phyloP scores from a whole-genome alignment of 2,329 filamentous ascomycete species.

The Drechslerella coelobrocha region DNA sequence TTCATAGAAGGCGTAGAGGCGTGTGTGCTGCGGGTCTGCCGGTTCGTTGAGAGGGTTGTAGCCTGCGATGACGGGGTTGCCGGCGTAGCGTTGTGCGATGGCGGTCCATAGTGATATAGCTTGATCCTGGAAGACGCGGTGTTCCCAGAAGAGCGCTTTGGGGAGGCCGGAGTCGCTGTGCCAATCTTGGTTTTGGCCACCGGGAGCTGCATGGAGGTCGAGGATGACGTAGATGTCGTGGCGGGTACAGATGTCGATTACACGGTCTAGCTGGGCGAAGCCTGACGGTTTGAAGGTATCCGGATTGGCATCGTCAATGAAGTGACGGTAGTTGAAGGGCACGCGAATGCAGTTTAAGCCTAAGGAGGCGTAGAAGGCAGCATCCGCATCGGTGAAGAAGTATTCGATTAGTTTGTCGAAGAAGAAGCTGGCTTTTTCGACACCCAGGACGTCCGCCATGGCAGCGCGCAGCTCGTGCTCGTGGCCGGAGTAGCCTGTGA shows the following conservation, averaged over 20 bases:
- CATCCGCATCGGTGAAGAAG: slow-evolving; percentile 62
- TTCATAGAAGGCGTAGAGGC: slow-evolving; percentile 62
- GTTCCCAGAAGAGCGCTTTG: slow-evolving; percentile 63
- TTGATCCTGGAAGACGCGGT: slow-evolving; percentile 63
- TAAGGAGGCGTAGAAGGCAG: slow-evolving; percentile 61
- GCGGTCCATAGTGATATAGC: slow-evolving; percentile 63
- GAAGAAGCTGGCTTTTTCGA: slow-evolving; percentile 62
- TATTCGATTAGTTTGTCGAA: slow-evolving; percentile 62
- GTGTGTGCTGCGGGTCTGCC: slow-evolving; percentile 61
- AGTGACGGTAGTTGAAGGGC: slow-evolving; percentile 62
- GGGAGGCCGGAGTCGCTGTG: slow-evolving; percentile 62
- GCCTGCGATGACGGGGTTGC: slow-evolving; percentile 62
- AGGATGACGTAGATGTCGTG: slow-evolving; percentile 64
- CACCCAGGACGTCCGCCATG: slow-evolving; percentile 60
- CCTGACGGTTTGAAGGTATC: slow-evolving; percentile 60
- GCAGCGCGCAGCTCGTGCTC: slow-evolving; percentile 61
- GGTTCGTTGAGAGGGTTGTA: slow-evolving; percentile 65
- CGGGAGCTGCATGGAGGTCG: slow-evolving; percentile 63
- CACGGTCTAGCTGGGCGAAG: slow-evolving; percentile 59
- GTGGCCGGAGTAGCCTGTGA: slow-evolving; percentile 62
- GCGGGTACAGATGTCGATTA: slow-evolving; percentile 58
- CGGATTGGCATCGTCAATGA: slow-evolving; percentile 62
- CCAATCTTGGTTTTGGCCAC: slow-evolving; percentile 64
- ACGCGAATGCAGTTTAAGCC: slow-evolving; percentile 62
- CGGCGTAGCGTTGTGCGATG: slow-evolving; percentile 61